phyloP scores from a whole-genome alignment of 2,329 filamentous ascomycete species.

The Ascocoryne sarcoides region DNA sequence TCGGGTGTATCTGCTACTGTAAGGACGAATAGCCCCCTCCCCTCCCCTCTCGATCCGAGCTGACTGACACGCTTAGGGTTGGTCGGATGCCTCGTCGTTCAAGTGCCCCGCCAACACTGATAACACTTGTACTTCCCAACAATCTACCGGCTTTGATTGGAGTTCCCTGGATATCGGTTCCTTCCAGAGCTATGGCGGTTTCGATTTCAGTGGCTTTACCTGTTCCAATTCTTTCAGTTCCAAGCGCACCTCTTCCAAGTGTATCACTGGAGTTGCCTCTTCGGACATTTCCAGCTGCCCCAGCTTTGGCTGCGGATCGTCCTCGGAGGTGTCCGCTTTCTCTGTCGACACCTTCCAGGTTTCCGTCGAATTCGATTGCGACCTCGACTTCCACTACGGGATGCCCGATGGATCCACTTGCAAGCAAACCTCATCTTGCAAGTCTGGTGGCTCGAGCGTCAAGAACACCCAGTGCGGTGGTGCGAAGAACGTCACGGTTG shows the following conservation, averaged over 20 bases:
- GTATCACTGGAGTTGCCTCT: conserved; percentile 46
- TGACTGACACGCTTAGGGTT: conserved; percentile 30
- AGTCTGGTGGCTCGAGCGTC: conserved; percentile 57
- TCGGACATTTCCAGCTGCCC: conserved; percentile 40
- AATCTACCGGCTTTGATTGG: conserved; percentile 67
- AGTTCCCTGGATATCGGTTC: conserved; percentile 48
- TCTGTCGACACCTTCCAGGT: conserved; percentile 70
- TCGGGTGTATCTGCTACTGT: conserved; percentile 36
- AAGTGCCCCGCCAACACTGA: conserved; percentile 61
- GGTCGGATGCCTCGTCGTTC: conserved; percentile 47
- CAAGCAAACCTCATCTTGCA: conserved; percentile 68
- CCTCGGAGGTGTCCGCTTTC: conserved; percentile 44
- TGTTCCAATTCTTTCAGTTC: conserved; percentile 50
- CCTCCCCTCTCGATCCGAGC: background rate
- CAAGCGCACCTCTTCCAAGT: conserved; percentile 39
- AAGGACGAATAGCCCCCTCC: conserved; percentile 11
- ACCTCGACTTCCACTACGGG: conserved; percentile 76
- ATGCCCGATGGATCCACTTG: conserved; percentile 78
- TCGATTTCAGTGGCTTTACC: conserved; percentile 64
- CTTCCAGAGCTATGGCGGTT: conserved; percentile 61
- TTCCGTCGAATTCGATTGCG: conserved; percentile 63
- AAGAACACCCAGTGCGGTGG: conserved; percentile 88
- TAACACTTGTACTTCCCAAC: conserved; percentile 67
- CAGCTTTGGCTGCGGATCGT: conserved; percentile 48
- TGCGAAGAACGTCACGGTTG: conserved; percentile 70